These are phyloP conservation scores for Globisporangium sylvaticum DNA, from an alignment of 352 stramenopile genomes.

Conservation along the genomic window DNA sequence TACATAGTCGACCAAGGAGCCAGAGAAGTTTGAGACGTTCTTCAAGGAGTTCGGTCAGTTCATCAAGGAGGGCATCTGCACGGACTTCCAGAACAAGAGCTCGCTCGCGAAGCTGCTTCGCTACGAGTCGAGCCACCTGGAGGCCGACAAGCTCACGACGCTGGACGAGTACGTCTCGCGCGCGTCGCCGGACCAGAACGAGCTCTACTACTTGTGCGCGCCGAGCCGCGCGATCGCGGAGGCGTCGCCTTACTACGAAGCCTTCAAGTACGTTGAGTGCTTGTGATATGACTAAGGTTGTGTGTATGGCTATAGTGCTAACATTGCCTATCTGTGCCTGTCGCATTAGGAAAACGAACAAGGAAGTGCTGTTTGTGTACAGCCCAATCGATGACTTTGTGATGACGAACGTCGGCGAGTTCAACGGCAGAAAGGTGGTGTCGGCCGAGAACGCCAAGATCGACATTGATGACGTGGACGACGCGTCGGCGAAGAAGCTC, in stretches of 20 bases:
- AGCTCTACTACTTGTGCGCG: slow-evolving; percentile 99
- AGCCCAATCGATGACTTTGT: slow-evolving; percentile 99
- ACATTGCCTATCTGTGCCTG: neutral
- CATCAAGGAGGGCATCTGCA: slow-evolving; percentile 98
- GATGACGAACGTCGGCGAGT: slow-evolving; percentile 98
- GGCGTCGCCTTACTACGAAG: slow-evolving; percentile 98
- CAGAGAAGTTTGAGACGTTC: slow-evolving; percentile 96
- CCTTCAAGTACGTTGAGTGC: slow-evolving; percentile 90
- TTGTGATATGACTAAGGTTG: neutral
- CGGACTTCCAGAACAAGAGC: slow-evolving; percentile 89
- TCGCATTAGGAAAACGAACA: slow-evolving; percentile 72
- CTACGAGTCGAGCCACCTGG: slow-evolving; percentile 96
- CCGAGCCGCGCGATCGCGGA: slow-evolving; percentile 94
- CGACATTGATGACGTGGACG: slow-evolving; percentile 75
- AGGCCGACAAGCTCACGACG: slow-evolving; percentile 89
- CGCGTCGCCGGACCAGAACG: slow-evolving; percentile 93
- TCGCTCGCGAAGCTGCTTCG: slow-evolving; percentile 96
- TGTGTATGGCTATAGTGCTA: neutral
- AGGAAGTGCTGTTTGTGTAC: slow-evolving; percentile 98
- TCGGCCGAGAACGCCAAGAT: slow-evolving; percentile 96
- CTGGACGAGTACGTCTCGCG: slow-evolving; percentile 99
- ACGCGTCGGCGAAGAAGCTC: slow-evolving; percentile 55
- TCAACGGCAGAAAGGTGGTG: slow-evolving; percentile 95
- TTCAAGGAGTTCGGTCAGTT: slow-evolving; percentile 98
- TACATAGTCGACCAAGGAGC: slow-evolving; percentile 89